These are phyloP conservation scores for Vigna nakashimae DNA, from an alignment of 306 rosid genomes.

Conservation along the genomic window DNA sequence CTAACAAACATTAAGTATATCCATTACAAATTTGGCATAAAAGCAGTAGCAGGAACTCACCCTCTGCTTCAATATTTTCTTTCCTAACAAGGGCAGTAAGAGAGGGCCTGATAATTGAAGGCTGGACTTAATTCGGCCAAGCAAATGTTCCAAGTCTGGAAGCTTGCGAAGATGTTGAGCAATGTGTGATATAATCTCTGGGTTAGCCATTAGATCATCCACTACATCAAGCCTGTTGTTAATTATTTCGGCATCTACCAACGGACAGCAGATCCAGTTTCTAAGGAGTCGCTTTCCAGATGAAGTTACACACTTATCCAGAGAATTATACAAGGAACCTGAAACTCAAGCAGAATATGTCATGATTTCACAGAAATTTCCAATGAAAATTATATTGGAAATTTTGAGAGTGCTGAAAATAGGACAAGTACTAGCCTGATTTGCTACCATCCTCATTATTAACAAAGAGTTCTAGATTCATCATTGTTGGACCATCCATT, in stretches of 20 bases:
- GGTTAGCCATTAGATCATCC: slow-evolving; percentile 62
- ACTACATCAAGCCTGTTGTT: slow-evolving; percentile 83
- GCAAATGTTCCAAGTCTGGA: slow-evolving; percentile 85
- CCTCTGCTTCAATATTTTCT: slow-evolving; percentile 82
- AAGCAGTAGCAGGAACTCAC: slow-evolving; percentile 56
- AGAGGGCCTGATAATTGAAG: slow-evolving; percentile 73
- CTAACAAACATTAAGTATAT: slow-evolving; percentile 22
- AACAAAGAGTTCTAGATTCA: slow-evolving; percentile 88
- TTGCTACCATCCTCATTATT: slow-evolving; percentile 88
- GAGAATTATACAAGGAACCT: slow-evolving; percentile 88
- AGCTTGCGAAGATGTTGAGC: slow-evolving; percentile 78
- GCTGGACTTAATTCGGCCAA: slow-evolving; percentile 80
- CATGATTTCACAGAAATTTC: slow-evolving; percentile 38
- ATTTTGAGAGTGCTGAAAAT: slow-evolving; percentile 17
- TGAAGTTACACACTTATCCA: slow-evolving; percentile 82
- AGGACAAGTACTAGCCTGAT: slow-evolving; percentile 69
- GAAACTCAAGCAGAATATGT: slow-evolving; percentile 43
- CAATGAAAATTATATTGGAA: slow-evolving; percentile 36
- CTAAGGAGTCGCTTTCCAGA: slow-evolving; percentile 88
- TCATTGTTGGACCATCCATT: slow-evolving; percentile 96
- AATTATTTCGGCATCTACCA: slow-evolving; percentile 72
- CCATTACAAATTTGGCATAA: slow-evolving; percentile 10
- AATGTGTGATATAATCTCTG: slow-evolving; percentile 65
- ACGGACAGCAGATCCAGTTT: slow-evolving; percentile 94
- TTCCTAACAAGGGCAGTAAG: slow-evolving; percentile 68